Percentiles rank a stretch among this genome's conserved stretches.
phyloP scores from a whole-genome alignment of 2,329 filamentous ascomycete species.

The Aspergillus sp. region DNA sequence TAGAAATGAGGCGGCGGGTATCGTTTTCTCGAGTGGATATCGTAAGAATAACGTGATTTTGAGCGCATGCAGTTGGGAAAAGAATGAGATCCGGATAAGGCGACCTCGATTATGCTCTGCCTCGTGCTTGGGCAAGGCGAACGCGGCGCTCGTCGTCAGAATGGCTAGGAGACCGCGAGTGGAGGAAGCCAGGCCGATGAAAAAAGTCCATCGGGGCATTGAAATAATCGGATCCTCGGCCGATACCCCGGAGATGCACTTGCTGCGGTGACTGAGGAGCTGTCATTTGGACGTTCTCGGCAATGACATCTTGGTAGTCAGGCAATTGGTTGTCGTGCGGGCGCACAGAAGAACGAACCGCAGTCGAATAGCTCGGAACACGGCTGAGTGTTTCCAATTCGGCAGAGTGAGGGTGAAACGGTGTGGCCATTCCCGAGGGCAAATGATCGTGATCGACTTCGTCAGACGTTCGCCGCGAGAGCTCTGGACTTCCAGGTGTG shows the following conservation, averaged over 20 bases:
- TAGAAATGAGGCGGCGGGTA: constrained; percentile 11
- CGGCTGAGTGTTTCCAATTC: constrained; percentile 70
- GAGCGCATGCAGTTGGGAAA: not conserved
- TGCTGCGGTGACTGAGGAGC: constrained; percentile 44
- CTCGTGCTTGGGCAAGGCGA: constrained; percentile 46
- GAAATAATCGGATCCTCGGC: constrained; percentile 36
- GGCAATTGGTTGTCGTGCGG: constrained; percentile 61
- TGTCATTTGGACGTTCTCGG: constrained; percentile 31
- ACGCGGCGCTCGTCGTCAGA: constrained; percentile 46
- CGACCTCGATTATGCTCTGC: constrained; percentile 29
- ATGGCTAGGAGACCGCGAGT: constrained; percentile 30
- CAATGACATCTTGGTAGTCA: constrained; percentile 66
- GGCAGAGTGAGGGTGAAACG: constrained; percentile 49
- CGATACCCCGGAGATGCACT: constrained; percentile 43
- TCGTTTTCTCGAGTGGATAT: not conserved
- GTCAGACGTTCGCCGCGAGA: constrained; percentile 53
- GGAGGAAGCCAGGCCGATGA: constrained; percentile 30
- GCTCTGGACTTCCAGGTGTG: constrained; percentile 34
- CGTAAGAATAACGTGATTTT: constrained; percentile 6
- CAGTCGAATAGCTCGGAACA: constrained; percentile 78
- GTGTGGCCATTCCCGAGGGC: constrained; percentile 47
- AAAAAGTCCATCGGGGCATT: constrained; percentile 9
- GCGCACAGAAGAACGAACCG: constrained; percentile 67
- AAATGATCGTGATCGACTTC: constrained; percentile 51
- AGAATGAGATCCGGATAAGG: not conserved